These are phyloP conservation scores for Babesia bovis DNA, from an alignment of 169 alveolate species.

Conservation along the genomic window DNA sequence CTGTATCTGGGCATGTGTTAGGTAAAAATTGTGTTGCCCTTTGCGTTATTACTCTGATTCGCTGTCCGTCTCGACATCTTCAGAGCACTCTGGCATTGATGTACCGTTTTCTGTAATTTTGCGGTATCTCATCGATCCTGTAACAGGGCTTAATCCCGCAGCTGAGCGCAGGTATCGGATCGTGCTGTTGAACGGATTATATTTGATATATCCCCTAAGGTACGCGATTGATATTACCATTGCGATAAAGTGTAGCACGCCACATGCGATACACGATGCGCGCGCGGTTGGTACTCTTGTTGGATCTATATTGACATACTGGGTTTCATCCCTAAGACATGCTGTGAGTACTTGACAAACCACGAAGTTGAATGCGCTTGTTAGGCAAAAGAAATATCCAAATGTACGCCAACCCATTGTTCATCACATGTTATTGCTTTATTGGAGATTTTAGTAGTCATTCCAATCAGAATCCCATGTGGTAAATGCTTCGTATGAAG, in stretches of 20 bases:
- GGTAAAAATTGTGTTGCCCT: too few relatives aligned
- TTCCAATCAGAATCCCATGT: background rate
- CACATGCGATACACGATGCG: constrained; percentile 45
- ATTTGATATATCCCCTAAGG: constrained; percentile 46
- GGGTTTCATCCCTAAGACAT: constrained; percentile 21
- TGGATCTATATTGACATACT: constrained; percentile 28
- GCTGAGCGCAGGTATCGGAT: constrained; percentile 47
- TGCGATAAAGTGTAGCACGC: constrained; percentile 45
- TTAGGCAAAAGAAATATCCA: constrained; percentile 56
- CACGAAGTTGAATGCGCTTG: constrained; percentile 60
- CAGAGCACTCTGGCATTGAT: constrained; percentile 27
- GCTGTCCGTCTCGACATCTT: constrained; percentile 24
- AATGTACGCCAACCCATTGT: constrained; percentile 56
- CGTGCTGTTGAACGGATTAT: constrained; percentile 42
- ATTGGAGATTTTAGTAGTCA: background rate
- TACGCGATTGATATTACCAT: constrained; percentile 48
- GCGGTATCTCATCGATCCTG: constrained; percentile 56
- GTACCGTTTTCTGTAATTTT: constrained; percentile 42
- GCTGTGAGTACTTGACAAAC: constrained; percentile 51
- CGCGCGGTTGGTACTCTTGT: constrained; percentile 52
- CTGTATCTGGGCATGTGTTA: too few relatives aligned
- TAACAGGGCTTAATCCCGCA: constrained; percentile 60
- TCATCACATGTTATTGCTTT: background rate
- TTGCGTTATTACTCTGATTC: background rate
- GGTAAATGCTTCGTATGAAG: background rate